A percentile compares a stretch with the other conserved stretches of the same genome.
Evolutionary conservation across 257 asterid species (phyloP).

Genomic region (Cinchona pubescens): DNA sequence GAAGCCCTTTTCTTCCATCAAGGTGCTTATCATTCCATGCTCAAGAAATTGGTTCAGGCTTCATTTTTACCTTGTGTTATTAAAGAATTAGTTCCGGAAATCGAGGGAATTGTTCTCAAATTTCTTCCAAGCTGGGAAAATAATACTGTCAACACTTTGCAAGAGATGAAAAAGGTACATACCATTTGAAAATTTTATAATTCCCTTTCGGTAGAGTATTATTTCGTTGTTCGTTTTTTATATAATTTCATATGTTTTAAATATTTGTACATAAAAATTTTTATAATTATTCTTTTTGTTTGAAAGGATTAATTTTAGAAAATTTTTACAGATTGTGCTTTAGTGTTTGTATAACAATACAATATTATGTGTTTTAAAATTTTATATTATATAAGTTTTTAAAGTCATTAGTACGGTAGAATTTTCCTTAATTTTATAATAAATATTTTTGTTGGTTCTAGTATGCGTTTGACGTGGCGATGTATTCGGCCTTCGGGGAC

Average conservation of each 20-base stretch:
- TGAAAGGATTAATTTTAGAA: too few relatives aligned
- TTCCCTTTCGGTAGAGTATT: too few relatives aligned
- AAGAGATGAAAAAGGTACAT: constrained; percentile 55
- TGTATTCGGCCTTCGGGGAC: constrained; percentile 51
- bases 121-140: constrained; percentile 48
- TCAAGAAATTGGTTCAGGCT: constrained; percentile 51
- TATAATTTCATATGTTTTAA: too few relatives aligned
- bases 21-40: constrained; percentile 50
- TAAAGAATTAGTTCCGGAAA: constrained; percentile 29
- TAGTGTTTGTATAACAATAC: too few relatives aligned
- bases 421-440: background rate
- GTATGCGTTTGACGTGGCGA: constrained; percentile 79
- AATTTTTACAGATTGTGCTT: too few relatives aligned
- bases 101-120: constrained; percentile 39
- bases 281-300: too few relatives aligned
- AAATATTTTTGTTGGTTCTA: background rate
- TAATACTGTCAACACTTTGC: constrained; percentile 36
- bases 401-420: too few relatives aligned
- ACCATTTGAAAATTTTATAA: too few relatives aligned
- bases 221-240: too few relatives aligned
- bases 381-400: too few relatives aligned
- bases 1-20: constrained; percentile 67
- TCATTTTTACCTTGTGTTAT: constrained; percentile 48
- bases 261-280: too few relatives aligned
- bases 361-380: too few relatives aligned